These are phyloP conservation scores for Biancaea sappan DNA, from an alignment of 306 rosid species.

Conservation along the genomic window DNA sequence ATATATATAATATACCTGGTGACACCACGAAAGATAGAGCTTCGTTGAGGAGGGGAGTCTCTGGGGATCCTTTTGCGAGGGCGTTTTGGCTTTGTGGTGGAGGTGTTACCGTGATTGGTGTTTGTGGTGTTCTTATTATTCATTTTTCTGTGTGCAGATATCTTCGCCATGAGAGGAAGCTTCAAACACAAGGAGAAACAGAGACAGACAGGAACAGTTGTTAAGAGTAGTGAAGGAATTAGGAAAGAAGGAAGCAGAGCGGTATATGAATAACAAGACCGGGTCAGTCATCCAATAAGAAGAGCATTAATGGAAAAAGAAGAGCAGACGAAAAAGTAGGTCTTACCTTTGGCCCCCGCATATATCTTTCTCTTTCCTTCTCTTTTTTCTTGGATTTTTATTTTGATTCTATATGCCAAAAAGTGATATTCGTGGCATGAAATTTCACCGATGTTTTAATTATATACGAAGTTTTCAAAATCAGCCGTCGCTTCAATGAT, in stretches of 20 bases:
- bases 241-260: no score
- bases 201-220: not conserved
- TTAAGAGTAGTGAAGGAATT: conserved; percentile 32
- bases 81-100: conserved; percentile 42
- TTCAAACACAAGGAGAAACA: not conserved
- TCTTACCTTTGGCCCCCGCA: not conserved
- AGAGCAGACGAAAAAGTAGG: conserved; percentile 50
- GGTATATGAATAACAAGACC: conserved; percentile 35
- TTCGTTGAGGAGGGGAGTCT: conserved; percentile 78
- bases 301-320: conserved; percentile 44
- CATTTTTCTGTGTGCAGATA: conserved; percentile 41
- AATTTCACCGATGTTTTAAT: no score
- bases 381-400: not conserved
- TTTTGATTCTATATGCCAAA: no score
- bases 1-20: conserved; percentile 57
- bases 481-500: no score
- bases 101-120: not conserved
- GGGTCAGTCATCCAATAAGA: conserved; percentile 55
- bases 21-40: conserved; percentile 84
- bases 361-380: not conserved
- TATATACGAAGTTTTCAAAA: no score
- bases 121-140: conserved; percentile 37
- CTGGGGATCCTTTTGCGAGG: conserved; percentile 69
- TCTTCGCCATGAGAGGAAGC: conserved; percentile 60
- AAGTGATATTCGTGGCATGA: no score